phyloP scores from a whole-genome alignment of 371 early-diverging fungal species.

The Mortierella sp. region DNA sequence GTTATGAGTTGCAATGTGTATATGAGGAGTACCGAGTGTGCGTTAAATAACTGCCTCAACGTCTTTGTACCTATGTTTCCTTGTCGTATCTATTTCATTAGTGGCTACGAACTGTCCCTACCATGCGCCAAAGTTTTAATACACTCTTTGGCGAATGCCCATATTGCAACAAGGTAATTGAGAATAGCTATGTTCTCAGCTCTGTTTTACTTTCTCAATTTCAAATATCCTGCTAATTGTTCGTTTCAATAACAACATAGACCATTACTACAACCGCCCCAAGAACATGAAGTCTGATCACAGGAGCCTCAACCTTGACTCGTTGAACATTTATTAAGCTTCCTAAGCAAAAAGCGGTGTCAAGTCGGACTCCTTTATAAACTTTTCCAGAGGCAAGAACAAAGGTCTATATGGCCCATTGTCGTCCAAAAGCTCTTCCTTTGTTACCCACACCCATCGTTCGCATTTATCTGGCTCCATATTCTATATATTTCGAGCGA shows the following conservation, averaged over 20 bases:
- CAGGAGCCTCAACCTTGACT: neutral
- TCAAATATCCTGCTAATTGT: neutral
- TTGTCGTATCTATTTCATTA: conserved; percentile 15
- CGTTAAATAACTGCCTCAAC: neutral
- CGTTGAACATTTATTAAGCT: neutral
- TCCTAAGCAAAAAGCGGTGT: conserved; percentile 22
- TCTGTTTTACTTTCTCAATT: neutral
- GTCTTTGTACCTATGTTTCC: neutral
- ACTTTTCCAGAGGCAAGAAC: conserved; percentile 60
- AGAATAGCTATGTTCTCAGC: neutral
- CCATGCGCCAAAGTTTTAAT: conserved; percentile 66
- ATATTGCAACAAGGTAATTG: conserved; percentile 64
- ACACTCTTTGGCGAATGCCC: conserved; percentile 69
- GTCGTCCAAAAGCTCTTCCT: conserved; percentile 57
- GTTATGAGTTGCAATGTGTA: neutral
- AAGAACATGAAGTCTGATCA: conserved; percentile 1
- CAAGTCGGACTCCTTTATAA: conserved; percentile 36
- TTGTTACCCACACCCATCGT: conserved; percentile 68
- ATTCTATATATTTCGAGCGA: conserved; percentile 17
- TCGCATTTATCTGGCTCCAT: conserved; percentile 75
- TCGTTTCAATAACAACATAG: conserved; percentile 3
- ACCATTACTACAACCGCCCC: conserved; percentile 47
- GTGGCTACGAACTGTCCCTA: conserved; percentile 67
- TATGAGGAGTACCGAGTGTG: neutral
- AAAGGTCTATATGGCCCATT: conserved; percentile 55